These are phyloP conservation scores for Rhododendron henanense DNA, from an alignment of 148 eudicot species.

Conservation along the genomic window DNA sequence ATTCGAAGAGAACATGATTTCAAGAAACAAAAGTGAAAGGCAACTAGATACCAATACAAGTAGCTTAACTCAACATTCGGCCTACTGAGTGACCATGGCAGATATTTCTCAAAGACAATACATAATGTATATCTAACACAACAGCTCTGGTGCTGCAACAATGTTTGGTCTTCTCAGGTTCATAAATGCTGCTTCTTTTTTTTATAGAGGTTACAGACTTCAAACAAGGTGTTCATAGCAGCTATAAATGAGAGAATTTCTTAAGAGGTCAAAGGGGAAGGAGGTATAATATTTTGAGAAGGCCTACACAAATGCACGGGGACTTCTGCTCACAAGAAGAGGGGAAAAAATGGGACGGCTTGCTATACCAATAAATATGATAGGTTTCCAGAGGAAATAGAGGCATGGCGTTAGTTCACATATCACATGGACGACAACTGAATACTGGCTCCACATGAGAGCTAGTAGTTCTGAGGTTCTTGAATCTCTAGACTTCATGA, in stretches of 20 bases:
- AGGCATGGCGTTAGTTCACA: not conserved
- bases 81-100: not conserved
- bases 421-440: not conserved
- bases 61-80: not conserved
- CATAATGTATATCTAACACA: not conserved
- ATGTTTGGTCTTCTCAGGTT: not conserved
- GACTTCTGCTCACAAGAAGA: not conserved
- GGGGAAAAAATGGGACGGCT: not conserved
- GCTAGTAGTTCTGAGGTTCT: not conserved
- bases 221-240: not conserved
- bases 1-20: not conserved
- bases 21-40: not conserved
- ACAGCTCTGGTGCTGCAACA: not conserved
- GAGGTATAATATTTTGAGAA: not conserved
- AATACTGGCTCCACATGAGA: not conserved
- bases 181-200: not conserved
- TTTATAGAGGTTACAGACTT: not conserved
- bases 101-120: not conserved
- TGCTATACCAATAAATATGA: not conserved
- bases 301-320: not conserved
- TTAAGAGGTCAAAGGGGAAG: not conserved
- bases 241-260: not conserved
- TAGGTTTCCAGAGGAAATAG: not conserved
- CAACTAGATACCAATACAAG: not conserved
- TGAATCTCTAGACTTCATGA: not conserved